Percentiles rank a stretch among this genome's conserved stretches.
phyloP scores from a whole-genome alignment of 192 early-diverging fungal genomes.

The Cetraspora pellucida region DNA sequence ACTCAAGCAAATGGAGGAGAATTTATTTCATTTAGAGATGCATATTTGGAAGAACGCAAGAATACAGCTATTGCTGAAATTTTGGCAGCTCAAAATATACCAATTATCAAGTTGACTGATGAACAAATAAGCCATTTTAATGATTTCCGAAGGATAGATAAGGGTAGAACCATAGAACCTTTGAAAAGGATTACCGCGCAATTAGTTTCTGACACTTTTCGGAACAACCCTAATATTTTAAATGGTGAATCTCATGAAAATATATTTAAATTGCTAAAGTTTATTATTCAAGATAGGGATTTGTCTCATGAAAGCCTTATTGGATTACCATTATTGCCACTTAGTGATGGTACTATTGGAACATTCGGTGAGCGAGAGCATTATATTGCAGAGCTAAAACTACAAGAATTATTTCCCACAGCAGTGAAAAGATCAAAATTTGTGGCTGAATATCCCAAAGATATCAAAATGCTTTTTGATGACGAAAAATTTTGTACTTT shows the following conservation, averaged over 20 bases:
- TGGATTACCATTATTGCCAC: background rate
- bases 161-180: background rate
- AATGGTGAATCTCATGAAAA: background rate
- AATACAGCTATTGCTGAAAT: background rate
- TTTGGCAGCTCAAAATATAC: background rate
- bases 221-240: background rate
- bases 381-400: background rate
- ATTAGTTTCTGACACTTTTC: background rate
- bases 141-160: background rate
- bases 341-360: background rate
- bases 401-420: background rate
- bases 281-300: background rate
- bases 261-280: background rate
- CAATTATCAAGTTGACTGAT: background rate
- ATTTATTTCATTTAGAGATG: slow-evolving; percentile 15
- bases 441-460: background rate
- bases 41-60: background rate
- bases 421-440: background rate
- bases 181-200: background rate
- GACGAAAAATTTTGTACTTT: background rate
- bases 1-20: background rate
- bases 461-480: background rate
- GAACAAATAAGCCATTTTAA: background rate
- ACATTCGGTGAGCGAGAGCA: background rate
- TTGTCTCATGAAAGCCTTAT: background rate